Conservation (phyloP, 768 basidiomycete genomes). For the Clitopilus passeckerianus region DNA sequence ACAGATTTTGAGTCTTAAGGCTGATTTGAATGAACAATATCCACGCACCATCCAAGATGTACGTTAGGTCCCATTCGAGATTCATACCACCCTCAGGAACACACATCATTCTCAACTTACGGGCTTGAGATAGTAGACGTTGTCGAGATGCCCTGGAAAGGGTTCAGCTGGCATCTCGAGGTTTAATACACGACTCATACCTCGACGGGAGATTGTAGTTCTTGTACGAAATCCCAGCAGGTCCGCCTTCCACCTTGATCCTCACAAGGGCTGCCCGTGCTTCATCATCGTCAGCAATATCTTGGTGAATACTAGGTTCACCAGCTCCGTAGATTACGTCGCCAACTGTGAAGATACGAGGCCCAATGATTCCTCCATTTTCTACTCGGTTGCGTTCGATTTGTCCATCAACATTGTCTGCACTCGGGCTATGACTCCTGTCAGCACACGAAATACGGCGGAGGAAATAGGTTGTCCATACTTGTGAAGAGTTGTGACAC, state of each 20-base stretch:
- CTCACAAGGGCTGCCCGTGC: conserved; percentile 62
- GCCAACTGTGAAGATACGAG: conserved; percentile 71
- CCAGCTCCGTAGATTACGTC: conserved; percentile 59
- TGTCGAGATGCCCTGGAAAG: conserved; percentile 58
- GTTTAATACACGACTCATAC: conserved; percentile 21
- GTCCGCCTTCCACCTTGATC: conserved; percentile 70
- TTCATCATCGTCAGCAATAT: conserved; percentile 56
- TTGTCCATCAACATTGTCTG: conserved; percentile 56
- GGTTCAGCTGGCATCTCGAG: background rate
- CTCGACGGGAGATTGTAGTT: conserved; percentile 70
- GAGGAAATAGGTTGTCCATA: conserved; percentile 22
- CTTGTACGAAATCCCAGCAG: conserved; percentile 70
- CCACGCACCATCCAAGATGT: conserved; percentile 64
- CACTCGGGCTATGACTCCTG: conserved; percentile 46
- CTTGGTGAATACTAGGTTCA: conserved; percentile 43
- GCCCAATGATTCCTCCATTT: conserved; percentile 62
- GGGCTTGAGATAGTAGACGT: conserved; percentile 55
- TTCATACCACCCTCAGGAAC: conserved; percentile 81
- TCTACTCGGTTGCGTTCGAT: conserved; percentile 66
- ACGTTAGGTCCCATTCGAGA: conserved; percentile 74
- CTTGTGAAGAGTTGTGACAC: conserved; percentile 77
- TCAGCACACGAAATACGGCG: background rate
- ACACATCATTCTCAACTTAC: conserved; percentile 62
- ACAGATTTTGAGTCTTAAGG: background rate
- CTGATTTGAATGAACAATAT: background rate